Base-by-base conservation (phyloP, 306 rosid genomes). In the Senna siamea region DNA sequence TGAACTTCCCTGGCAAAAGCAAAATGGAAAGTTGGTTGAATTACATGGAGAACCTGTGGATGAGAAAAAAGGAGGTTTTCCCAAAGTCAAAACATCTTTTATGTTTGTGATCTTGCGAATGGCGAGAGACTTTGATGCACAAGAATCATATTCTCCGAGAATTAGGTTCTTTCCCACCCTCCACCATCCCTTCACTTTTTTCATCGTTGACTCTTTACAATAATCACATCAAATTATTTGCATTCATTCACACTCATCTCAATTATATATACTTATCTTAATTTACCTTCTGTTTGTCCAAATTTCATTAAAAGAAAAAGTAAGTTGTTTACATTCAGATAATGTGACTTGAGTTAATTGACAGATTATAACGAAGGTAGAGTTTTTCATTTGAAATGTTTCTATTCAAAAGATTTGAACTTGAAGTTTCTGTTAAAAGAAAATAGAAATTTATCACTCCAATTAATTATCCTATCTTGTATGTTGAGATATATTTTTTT, bases 121-220 rank as follows among this genome's bases (percentile, higher is more conserved):
- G 84, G 80, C 80, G 65, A 56, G 74, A 70, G 78, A 74, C 80
- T 75, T 66, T 20, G 84, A 77, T 84, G 89, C 85, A 7, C 34
- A 19, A 77, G 87, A 87, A 82, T 87, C 87, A 41, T 68, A 82
- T 87, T 84, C 91, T 70, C 78, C 41, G 35, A 75, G 89, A 79
- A 87, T 80, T 26, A 66, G 87, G 80, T 87, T 87, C 91, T 75
- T 60, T 78, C 53, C 14, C 72, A 59, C 75, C 79, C 72, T 80
- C 87, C 87, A 84, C 85, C 81, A 79, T 59, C 76, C 74, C 57
- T 74, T 32, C 73, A 56, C 75, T 46, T 87, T 75, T 69, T 7
- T 26, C 67, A 58, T 82, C 82, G 87, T 87, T 84, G 91, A 87
- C 91, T 82, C 84, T 82, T 15, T 34, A 73, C 28, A 71, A 73